Base-by-base conservation (phyloP, 2,329 filamentous ascomycete genomes). In the Botryotinia globosa region DNA sequence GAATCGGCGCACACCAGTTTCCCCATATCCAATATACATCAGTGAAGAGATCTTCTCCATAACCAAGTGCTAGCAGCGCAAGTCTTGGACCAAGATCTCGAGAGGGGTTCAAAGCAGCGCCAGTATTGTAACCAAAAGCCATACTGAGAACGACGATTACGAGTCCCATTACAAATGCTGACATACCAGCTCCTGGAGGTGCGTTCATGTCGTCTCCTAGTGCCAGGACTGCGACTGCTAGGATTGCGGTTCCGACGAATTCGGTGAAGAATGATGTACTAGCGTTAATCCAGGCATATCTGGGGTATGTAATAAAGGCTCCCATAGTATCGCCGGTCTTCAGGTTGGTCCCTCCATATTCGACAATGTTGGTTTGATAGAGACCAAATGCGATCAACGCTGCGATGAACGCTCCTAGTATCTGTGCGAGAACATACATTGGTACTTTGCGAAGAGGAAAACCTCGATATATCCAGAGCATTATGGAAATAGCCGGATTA, bases 381-480 rank as follows among this genome's bases (percentile, higher is more conserved):
- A 85, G 72, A 4, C 81, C 82, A 73, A 83, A 85, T 0, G 86
- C 83, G 39, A 85, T 80, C 56, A 86, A 79, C n/a, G 79, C 80
- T 1, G 86, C 87, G 44, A 83, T 78, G 63, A 89, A 84, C 0
- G 85, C 86, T 3, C 84, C 86, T 0, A 88, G 77, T 71, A 88
- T 82, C 74, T 89, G 87, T 8, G 86, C 85, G 3, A 82, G 74
- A 14, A 86, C 82, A 77, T 88, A 89, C 10, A 84, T 80, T 4
- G 84, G 80, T 42, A 86, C 83, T 79, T 87, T 85, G 18, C 82
- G 79, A 75, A 85, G 84, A 0, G 87, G 87, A 44, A 89, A 87
- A 4, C 85, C 85, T 61, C 85, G 84, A 76, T 83, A 87, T 74
- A 85, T 82, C 79, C 81, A 85, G 20, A 85, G 78, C 80, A 85